phyloP scores from a whole-genome alignment of 2,329 filamentous ascomycete species.

The Epichloe bromicola region DNA sequence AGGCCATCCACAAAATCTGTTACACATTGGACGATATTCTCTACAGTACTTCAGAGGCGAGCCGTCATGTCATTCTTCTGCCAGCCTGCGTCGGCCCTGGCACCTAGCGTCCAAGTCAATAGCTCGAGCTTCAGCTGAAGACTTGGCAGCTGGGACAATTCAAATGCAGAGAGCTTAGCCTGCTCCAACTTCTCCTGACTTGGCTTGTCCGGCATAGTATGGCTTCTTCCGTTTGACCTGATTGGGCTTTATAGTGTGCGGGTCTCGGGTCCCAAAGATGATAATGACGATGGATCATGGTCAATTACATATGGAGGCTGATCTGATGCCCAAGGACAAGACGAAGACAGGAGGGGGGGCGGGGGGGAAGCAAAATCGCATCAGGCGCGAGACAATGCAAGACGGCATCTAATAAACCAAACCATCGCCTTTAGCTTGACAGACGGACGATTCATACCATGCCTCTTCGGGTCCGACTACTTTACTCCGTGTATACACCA shows the following conservation, averaged over 20 bases:
- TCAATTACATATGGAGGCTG: no score
- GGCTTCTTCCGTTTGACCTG: not conserved
- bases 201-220: conserved; percentile 1
- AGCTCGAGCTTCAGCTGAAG: no score
- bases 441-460: not conserved
- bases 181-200: conserved; percentile 1
- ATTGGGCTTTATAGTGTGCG: not conserved
- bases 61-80: no score
- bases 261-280: not conserved
- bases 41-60: no score
- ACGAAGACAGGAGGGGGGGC: no score
- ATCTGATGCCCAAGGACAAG: not conserved
- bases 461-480: not conserved
- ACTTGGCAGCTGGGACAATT: no score
- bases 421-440: not conserved
- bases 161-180: no score
- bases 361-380: not conserved
- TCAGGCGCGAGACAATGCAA: conserved; percentile 1
- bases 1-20: no score
- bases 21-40: no score
- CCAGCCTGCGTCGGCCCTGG: no score
- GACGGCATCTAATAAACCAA: not conserved
- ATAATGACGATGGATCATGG: no score
- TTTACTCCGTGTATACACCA: not conserved
- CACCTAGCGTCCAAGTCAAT: no score